Percentiles rank a stretch among this genome's conserved stretches.
Conservation (phyloP, 352 stramenopile genomes). For the Globisporangium rhizosaccharum region DNA sequence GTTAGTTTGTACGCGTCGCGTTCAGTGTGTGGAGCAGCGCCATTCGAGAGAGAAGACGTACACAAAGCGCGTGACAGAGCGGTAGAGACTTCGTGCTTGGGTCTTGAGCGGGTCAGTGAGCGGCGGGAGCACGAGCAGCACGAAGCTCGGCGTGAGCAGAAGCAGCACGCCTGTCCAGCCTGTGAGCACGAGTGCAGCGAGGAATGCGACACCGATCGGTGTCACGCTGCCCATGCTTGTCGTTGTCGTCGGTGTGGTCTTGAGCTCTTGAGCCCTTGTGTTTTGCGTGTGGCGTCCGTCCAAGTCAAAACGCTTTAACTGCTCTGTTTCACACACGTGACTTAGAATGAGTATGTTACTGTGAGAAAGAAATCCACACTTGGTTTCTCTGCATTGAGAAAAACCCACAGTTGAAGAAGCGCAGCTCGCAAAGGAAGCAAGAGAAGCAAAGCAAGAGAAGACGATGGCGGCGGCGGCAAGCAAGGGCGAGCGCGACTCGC, state of each 20-base stretch:
- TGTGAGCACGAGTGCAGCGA: slow-evolving; percentile 44
- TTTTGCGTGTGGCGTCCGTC: no score
- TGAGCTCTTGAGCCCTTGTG: neutral
- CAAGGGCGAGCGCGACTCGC: slow-evolving; percentile 36
- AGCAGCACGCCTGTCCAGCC: slow-evolving; percentile 47
- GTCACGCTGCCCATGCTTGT: slow-evolving; percentile 18
- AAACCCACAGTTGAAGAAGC: no score
- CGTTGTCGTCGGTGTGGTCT: slow-evolving; percentile 4
- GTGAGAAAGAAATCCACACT: no score
- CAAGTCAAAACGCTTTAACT: no score
- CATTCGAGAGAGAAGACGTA: slow-evolving; percentile 18
- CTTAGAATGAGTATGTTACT: no score
- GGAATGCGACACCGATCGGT: slow-evolving; percentile 39
- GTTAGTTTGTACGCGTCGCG: neutral
- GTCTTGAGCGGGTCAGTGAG: slow-evolving; percentile 10
- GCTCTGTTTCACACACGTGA: no score
- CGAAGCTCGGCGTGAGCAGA: slow-evolving; percentile 52
- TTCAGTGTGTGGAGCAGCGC: neutral
- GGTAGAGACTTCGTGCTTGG: slow-evolving; percentile 35
- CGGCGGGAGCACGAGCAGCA: slow-evolving; percentile 33
- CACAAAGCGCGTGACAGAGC: slow-evolving; percentile 47
- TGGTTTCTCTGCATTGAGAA: no score
- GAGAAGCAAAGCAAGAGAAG: slow-evolving; percentile 6
- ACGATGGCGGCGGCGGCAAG: slow-evolving; percentile 15
- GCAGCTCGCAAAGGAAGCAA: neutral